These are phyloP conservation scores for Terana coerulea DNA, from an alignment of 768 basidiomycete genomes.

Conservation along the genomic window DNA sequence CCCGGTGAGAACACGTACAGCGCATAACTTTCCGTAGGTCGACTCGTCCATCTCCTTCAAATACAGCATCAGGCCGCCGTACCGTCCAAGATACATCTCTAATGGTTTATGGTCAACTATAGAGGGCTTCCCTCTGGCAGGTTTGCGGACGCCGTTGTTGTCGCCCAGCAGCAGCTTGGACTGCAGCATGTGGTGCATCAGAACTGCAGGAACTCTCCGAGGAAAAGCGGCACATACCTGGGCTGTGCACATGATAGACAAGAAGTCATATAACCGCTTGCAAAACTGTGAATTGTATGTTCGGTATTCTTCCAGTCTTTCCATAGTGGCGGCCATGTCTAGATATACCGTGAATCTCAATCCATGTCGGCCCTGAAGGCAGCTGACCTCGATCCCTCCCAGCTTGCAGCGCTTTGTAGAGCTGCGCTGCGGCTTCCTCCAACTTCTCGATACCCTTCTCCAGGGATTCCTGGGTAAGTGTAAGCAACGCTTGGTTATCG, in stretches of 20 bases:
- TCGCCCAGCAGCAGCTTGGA: conserved; percentile 66
- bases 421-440: conserved; percentile 77
- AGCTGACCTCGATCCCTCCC: conserved; percentile 85
- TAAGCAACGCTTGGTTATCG: conserved; percentile 66
- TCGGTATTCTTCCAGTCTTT: conserved; percentile 84
- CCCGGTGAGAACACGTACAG: conserved; percentile 46
- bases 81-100: conserved; percentile 82
- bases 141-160: conserved; percentile 49
- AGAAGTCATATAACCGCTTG: conserved; percentile 85
- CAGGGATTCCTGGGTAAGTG: conserved; percentile 85
- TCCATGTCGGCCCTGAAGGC: conserved; percentile 6
- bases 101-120: conserved; percentile 66
- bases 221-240: conserved; percentile 50
- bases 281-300: conserved; percentile 91
- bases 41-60: conserved; percentile 95
- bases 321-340: conserved; percentile 99
- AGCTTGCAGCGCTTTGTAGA: conserved; percentile 95
- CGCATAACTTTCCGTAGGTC: conserved; percentile 85
- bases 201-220: background rate
- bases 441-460: conserved; percentile 81
- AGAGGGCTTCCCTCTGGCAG: conserved; percentile 40
- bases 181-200: conserved; percentile 32
- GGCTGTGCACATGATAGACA: conserved; percentile 87
- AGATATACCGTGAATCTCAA: background rate
- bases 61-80: conserved; percentile 87